Conservation (phyloP, 257 asterid genomes). For the Ocimum tenuiflorum region DNA sequence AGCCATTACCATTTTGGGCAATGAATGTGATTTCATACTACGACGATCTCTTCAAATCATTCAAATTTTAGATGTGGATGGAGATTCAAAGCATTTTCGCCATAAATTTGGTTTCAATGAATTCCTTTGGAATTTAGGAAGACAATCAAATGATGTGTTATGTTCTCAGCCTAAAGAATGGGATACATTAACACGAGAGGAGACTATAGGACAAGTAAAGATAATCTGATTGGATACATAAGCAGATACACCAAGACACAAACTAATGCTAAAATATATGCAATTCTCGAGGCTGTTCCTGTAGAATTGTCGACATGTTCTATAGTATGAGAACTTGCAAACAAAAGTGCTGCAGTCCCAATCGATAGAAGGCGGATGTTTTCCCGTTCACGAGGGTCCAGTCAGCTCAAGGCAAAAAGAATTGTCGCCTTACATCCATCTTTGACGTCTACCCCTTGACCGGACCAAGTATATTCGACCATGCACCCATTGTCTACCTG, state of each 20-base stretch:
- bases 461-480: constrained; percentile 89
- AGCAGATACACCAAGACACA: background rate
- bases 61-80: no score
- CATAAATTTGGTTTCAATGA: background rate
- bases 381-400: constrained; percentile 16
- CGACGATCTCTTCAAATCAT: no score
- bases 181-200: background rate
- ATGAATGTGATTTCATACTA: no score
- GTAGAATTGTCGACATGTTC: background rate
- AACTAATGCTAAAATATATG: background rate
- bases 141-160: background rate
- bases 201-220: background rate
- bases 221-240: background rate
- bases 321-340: background rate
- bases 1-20: no score
- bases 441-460: constrained; percentile 44
- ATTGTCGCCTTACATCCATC: constrained; percentile 33
- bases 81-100: background rate
- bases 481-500: constrained; percentile 75
- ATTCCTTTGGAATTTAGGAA: background rate
- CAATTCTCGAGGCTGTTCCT: background rate
- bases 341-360: background rate
- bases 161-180: background rate
- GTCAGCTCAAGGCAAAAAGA: background rate
- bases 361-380: background rate